Percentiles rank a stretch among this genome's conserved stretches.
Evolutionary conservation across 75 land plant genomes (phyloP).

Genomic region (Azolla pinnata): DNA sequence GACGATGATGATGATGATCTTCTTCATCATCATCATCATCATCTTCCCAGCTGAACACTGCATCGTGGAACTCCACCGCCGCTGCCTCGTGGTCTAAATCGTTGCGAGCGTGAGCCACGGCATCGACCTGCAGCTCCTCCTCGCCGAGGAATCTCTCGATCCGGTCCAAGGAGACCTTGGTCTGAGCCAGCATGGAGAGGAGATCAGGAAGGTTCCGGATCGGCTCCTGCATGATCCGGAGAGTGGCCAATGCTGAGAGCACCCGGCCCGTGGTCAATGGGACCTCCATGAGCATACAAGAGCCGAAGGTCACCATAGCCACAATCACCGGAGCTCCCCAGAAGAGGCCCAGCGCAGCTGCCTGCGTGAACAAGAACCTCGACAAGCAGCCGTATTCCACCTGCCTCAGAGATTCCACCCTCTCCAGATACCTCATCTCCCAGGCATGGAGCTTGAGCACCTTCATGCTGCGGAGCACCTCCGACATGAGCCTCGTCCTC

Average conservation of each 20-base stretch:
- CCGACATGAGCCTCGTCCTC: conserved; percentile 58
- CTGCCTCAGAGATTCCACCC: conserved; percentile 30
- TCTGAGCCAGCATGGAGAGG: conserved; percentile 37
- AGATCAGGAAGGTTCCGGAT: conserved; percentile 43
- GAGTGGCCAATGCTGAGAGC: conserved; percentile 51
- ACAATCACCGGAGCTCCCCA: conserved; percentile 48
- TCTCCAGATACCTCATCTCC: conserved; percentile 52
- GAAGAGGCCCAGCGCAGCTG: conserved; percentile 23
- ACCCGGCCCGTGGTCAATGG: conserved; percentile 57
- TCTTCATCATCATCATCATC: conserved; percentile 14
- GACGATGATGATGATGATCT: too few species aligned
- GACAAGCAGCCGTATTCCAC: conserved; percentile 43
- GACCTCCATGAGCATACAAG: conserved; percentile 51
- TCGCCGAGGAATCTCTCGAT: conserved; percentile 35
- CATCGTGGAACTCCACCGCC: conserved; percentile 33
- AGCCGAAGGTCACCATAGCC: conserved; percentile 45
- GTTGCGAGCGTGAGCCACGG: conserved; percentile 19
- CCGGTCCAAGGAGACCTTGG: conserved; percentile 56
- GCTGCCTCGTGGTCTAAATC: conserved; percentile 18
- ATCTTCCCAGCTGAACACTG: conserved; percentile 45
- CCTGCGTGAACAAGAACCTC: conserved; percentile 34
- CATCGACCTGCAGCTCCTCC: conserved; percentile 28
- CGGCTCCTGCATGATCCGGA: conserved; percentile 46
- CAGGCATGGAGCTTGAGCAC: conserved; percentile 64
- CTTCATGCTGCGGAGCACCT: conserved; percentile 54